Evolutionary conservation across 352 stramenopile species (phyloP).

Genomic region (Pythium sukuiense): DNA sequence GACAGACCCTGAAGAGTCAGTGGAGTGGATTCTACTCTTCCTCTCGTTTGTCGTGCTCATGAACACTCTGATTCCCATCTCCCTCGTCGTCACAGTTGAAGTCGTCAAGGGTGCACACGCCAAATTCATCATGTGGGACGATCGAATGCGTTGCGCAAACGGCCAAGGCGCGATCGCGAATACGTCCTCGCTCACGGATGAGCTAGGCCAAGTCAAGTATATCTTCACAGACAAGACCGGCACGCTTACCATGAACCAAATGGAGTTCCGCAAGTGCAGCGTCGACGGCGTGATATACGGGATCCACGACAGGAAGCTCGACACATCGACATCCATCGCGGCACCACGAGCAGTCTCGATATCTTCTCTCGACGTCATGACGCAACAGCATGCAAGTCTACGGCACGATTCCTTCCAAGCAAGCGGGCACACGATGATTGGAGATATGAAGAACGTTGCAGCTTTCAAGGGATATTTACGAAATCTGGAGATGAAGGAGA

Average conservation of each 20-base stretch:
- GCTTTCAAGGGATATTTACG: constrained; percentile 49
- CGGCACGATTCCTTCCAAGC: constrained; percentile 15
- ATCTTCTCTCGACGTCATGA: constrained; percentile 22
- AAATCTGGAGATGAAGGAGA: constrained; percentile 55
- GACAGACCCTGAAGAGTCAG: not conserved
- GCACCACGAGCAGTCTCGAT: constrained; percentile 24
- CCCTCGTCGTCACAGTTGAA: constrained; percentile 89
- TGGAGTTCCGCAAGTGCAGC: constrained; percentile 96
- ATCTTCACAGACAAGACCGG: constrained; percentile 95
- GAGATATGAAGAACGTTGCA: constrained; percentile 27
- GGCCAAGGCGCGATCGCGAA: constrained; percentile 79
- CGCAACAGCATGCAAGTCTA: constrained; percentile 12
- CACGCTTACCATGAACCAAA: constrained; percentile 93
- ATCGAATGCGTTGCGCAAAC: constrained; percentile 47
- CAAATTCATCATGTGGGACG: constrained; percentile 81
- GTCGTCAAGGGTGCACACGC: constrained; percentile 75
- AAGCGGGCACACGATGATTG: constrained; percentile 11
- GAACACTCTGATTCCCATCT: constrained; percentile 93
- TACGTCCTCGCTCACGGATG: constrained; percentile 90
- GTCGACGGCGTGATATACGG: constrained; percentile 89
- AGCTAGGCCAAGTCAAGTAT: constrained; percentile 91
- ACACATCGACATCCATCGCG: constrained; percentile 10
- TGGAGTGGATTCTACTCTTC: constrained; percentile 63
- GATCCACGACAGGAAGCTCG: constrained; percentile 35
- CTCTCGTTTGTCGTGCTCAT: constrained; percentile 91